phyloP scores from a whole-genome alignment of 2,329 filamentous ascomycete genomes.

The Fusarium udum region DNA sequence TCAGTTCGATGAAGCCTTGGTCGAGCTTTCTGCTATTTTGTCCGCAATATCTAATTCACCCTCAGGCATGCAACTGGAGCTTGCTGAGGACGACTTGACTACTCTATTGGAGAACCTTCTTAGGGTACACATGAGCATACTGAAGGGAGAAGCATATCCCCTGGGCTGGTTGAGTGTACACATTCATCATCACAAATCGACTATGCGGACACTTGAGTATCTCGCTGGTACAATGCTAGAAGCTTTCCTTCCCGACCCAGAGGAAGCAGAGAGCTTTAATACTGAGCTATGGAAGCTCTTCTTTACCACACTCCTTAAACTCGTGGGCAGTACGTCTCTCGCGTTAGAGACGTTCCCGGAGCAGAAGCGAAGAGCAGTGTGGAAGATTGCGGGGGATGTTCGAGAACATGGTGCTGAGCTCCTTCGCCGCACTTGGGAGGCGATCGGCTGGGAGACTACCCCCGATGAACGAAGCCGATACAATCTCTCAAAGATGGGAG shows the following conservation, averaged over 20 bases:
- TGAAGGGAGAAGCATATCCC: slow-evolving; percentile 90
- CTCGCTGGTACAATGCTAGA: slow-evolving; percentile 83
- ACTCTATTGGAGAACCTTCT: slow-evolving; percentile 81
- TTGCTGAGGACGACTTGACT: slow-evolving; percentile 77
- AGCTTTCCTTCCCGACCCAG: slow-evolving; percentile 84
- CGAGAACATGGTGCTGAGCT: slow-evolving; percentile 90
- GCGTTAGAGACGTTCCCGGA: slow-evolving; percentile 96
- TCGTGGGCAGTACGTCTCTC: slow-evolving; percentile 87
- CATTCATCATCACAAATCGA: slow-evolving; percentile 91
- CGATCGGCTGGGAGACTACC: slow-evolving; percentile 94
- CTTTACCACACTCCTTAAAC: slow-evolving; percentile 86
- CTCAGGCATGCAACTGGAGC: slow-evolving; percentile 76
- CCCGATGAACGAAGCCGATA: slow-evolving; percentile 81
- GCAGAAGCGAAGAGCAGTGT: slow-evolving; percentile 93
- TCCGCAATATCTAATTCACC: slow-evolving; percentile 82
- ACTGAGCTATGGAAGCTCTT: slow-evolving; percentile 94
- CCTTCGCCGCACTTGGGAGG: slow-evolving; percentile 87
- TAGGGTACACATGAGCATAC: slow-evolving; percentile 86
- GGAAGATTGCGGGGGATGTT: slow-evolving; percentile 98
- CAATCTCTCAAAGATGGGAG: slow-evolving; percentile 84
- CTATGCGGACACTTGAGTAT: slow-evolving; percentile 85
- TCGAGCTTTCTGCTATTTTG: slow-evolving; percentile 88
- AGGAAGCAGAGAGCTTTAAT: slow-evolving; percentile 91
- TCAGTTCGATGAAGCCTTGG: slow-evolving; percentile 82
- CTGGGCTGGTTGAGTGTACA: slow-evolving; percentile 90